Evolutionary conservation across 177 flowering plant species (phyloP), one percentile per base, ranked within the genome.

Genomic region (Vitis hybrid): DNA sequence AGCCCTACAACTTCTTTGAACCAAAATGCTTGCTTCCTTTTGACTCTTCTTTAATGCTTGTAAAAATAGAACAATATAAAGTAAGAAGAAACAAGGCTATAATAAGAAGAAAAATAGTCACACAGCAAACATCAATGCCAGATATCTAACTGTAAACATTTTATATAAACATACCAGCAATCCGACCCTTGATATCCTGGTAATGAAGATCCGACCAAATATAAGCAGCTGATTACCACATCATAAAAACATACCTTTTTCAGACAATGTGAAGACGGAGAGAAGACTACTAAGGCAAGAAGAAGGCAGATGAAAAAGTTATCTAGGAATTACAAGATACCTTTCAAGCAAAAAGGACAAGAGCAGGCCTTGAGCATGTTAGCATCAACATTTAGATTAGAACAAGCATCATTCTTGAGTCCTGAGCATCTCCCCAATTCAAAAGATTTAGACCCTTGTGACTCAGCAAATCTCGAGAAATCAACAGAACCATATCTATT

Each of bases 161-260:
- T 19, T 5, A 3, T 7, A 2, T 3, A 62, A 26, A 70, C 86
- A 80, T 76, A 93, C 98, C 91, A 71, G 87, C 48, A 34, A 90
- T 58, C 54, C 94, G 88, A 66, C 90, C 97, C 79, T 84, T 93
- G 72, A 85, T 74, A 71, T 95, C 99, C 74, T 91, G 94, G 78
- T 85, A 91, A 68, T 91, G 86, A 57, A 93, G 93, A 79, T 95
- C 97, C 16, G 95, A 82, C 98, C 87, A 91, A 18, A 93, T 84
- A 74, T 83, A 83, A 70, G 88, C 87, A 84, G 98, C 99, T 95
- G 87, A 69, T 61, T 29, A 56, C 12, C 71, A 73, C 18, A 69
- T 66, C 16, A 67, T 48, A 74, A 68, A 63, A 60, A 1, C 54
- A 10, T 5, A 55, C 14, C 52, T 45, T 18, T n/a, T 22, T 29